Evolutionary conservation across 1,284 basidiomycete genomes (phyloP).

Genomic region (Boletus smithii): DNA sequence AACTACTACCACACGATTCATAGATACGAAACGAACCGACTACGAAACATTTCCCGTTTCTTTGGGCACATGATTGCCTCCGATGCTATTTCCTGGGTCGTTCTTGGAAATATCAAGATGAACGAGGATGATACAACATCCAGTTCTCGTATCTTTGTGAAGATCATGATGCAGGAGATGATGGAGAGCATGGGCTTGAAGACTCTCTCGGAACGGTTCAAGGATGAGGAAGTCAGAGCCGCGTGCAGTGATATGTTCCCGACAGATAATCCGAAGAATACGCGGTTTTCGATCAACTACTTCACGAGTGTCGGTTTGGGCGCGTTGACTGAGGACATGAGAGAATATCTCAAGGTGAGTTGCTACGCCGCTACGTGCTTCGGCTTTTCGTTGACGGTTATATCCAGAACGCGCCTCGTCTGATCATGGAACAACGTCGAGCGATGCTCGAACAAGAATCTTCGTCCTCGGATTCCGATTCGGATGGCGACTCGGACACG

Average conservation of each 20-base stretch:
- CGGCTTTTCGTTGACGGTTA: not conserved
- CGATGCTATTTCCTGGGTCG: conserved; percentile 89
- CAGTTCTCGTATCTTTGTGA: conserved; percentile 95
- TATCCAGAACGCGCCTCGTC: conserved; percentile 77
- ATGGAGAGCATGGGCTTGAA: conserved; percentile 91
- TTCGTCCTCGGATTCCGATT: conserved; percentile 55
- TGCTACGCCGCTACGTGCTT: conserved; percentile 1
- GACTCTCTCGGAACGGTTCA: conserved; percentile 79
- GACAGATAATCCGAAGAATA: conserved; percentile 93
- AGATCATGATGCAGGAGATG: conserved; percentile 94
- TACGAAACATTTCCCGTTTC: conserved; percentile 96
- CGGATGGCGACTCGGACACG: conserved; percentile 35
- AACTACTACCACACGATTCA: conserved; percentile 97
- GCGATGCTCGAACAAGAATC: conserved; percentile 75
- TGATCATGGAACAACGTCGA: conserved; percentile 91
- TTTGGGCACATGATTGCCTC: conserved; percentile 88
- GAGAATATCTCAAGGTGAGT: conserved; percentile 87
- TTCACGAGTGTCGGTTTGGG: conserved; percentile 94
- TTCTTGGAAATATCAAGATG: conserved; percentile 83
- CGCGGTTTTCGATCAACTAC: conserved; percentile 97
- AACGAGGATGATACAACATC: conserved; percentile 98
- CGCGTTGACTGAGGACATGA: conserved; percentile 91
- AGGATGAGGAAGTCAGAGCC: conserved; percentile 75
- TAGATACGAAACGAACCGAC: conserved; percentile 96
- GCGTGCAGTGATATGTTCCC: conserved; percentile 90